A percentile compares a stretch with the other conserved stretches of the same genome.
Conservation (phyloP, 176 grass and related monocot genomes). For the Aegilops tauschii region DNA sequence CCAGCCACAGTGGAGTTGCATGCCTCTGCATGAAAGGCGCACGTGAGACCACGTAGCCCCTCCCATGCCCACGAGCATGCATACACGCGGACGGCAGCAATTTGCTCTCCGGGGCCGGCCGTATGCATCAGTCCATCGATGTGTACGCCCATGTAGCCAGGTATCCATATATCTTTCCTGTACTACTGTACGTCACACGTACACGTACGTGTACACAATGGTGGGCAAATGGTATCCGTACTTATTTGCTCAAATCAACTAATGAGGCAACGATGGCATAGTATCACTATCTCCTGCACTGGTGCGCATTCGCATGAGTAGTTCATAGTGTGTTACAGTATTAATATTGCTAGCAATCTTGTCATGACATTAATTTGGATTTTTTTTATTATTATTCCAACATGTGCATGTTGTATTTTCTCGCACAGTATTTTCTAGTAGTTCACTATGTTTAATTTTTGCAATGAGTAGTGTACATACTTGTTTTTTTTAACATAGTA, state of each 20-base stretch:
- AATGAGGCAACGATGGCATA: neutral
- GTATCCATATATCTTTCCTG: neutral
- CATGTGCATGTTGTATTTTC: too few relatives aligned
- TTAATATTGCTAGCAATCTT: too few relatives aligned
- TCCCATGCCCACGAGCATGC: neutral
- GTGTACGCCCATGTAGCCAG: neutral
- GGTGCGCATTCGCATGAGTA: too few relatives aligned
- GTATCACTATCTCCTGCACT: neutral
- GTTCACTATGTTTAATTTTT: too few relatives aligned
- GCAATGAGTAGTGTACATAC: too few relatives aligned
- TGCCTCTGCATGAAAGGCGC: constrained; percentile 31
- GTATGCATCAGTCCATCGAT: neutral
- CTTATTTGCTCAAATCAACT: neutral
- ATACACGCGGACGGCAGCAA: neutral
- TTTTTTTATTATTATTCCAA: too few relatives aligned
- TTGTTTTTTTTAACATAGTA: too few relatives aligned
- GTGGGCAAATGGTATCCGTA: neutral
- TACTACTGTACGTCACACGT: neutral
- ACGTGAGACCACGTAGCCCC: constrained; percentile 41
- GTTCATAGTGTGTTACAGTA: too few relatives aligned
- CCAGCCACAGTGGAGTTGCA: neutral
- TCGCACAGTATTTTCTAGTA: too few relatives aligned
- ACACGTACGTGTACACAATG: neutral
- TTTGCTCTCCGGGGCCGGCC: too few relatives aligned
- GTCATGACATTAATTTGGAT: too few relatives aligned